Base-by-base conservation (phyloP, 306 rosid species). In the Castanea mollissima region DNA sequence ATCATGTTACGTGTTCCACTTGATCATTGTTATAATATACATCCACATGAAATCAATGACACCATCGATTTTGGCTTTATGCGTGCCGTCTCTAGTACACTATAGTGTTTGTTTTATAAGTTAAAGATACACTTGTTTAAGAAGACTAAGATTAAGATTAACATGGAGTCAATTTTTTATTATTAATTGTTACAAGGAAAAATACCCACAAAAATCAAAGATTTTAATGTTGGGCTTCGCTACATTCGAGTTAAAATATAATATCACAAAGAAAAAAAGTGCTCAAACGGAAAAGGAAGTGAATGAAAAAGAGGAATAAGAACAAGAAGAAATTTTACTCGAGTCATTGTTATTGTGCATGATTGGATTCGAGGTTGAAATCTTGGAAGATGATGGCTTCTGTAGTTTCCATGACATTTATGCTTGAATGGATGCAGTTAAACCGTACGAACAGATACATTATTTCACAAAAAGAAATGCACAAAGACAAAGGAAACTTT, bases 391-490 rank as follows among this genome's bases (percentile, higher is more conserved):
- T 15, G 55, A 2, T 29, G 18, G 32, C 35, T 41, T 27, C 16
- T 63, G 55, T 63, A 62, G 62, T 27, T 64, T 60, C 31, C 63
- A 60, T 59, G 77, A 35, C 25, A 74, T 73, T 49, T 57, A 46
- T 56, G 80, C 35, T 74, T 60, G 64, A 60, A 56, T 44, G 11
- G 69, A 58, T 57, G 73, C 80, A 81, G 85, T 77, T 74, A 60
- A 80, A 80, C 71, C 55, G 80, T 80, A 76, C 79, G 73, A 57
- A 64, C n/a, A 80, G 69, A 71, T 13, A 67, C 75, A 81, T 69
- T 80, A 85, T 77, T 85, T 74, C 80, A 82, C 82, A 80, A 84
- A 84, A 74, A 77, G 82, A 57, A 77, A 81, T 68, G 78, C 77
- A 77, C 57, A 64, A 79, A 21, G 58, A 77, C 64, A 64, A 79